Base-by-base conservation (phyloP, 1,139 yeast species). In the Geotrichum bryndzae region DNA sequence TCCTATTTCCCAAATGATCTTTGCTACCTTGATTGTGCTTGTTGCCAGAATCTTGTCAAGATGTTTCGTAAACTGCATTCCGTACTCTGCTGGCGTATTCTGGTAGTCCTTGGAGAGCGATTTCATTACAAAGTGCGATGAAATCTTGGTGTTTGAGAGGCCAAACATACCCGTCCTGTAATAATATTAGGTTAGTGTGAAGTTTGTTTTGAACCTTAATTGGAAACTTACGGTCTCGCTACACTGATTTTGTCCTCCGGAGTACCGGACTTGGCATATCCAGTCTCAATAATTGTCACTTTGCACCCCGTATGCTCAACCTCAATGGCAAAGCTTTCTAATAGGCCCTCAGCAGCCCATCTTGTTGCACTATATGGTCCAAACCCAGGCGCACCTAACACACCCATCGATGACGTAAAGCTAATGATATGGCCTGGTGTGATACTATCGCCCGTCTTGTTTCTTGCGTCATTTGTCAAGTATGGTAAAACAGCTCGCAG, bases 1-100 rank as follows among this genome's bases (percentile, higher is more conserved):
- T 11, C 69, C 73, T 25, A 72, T 67, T 59, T 63, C 65, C 65
- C 65, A 63, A 4, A 63, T 63, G 15, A 63, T 61, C 18, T 58
- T 29, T 11, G 65, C 65, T 8, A 63, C 59, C 23, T 63, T 63
- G 25, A 60, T 55, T 10, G 63, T 58, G 38, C 63, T 61, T 6
- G 63, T 58, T 3, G 65, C 63, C 53, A 60, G 51, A 45, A 63
- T 63, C 48, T 58, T 60, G 51, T 58, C 60, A 46, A 61, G 50
- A 35, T 63, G 61, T 38, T 61, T 63, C 22, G 61, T 57, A 51
- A 60, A 63, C 41, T 60, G 63, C 18, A 58, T 59, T 22, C 65
- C 65, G 46, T 63, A 63, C 35, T 63, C 65, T 15, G 63, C 63
- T 2, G 65, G 65, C 2, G 65, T 63, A 48, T 61, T 54, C 54